These are phyloP conservation scores for Penstemon newberryi DNA, from an alignment of 257 asterid species.

Conservation along the genomic window DNA sequence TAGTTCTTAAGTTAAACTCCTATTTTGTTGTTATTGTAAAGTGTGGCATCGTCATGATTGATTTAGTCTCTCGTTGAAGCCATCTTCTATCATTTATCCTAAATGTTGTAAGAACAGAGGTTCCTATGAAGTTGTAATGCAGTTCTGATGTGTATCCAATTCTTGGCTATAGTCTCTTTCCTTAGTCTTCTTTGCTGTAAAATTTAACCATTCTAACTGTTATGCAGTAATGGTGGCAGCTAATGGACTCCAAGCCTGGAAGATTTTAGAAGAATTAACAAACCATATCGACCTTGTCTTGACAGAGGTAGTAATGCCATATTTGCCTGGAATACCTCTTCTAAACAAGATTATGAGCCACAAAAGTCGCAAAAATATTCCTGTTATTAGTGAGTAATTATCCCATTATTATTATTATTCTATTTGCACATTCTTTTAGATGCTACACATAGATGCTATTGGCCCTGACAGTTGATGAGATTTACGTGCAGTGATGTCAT, in stretches of 20 bases:
- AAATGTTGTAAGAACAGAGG: too few relatives aligned
- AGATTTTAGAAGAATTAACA: slow-evolving; percentile 66
- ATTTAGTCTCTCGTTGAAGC: too few relatives aligned
- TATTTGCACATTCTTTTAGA: background rate
- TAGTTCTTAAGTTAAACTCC: too few relatives aligned
- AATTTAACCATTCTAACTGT: slow-evolving; percentile 12
- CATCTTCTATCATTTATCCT: too few relatives aligned
- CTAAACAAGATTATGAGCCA: slow-evolving; percentile 84
- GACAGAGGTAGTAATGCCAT: slow-evolving; percentile 81
- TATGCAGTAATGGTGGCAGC: slow-evolving; percentile 73
- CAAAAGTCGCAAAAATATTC: slow-evolving; percentile 71
- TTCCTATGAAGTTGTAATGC: too few relatives aligned
- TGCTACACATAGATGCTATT: slow-evolving; percentile 13
- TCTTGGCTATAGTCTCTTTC: background rate
- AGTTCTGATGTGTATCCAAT: background rate
- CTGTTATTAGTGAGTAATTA: slow-evolving; percentile 77
- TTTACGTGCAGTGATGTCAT: slow-evolving; percentile 89
- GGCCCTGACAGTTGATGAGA: slow-evolving; percentile 31
- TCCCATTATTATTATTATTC: slow-evolving; percentile 9
- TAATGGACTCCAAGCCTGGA: slow-evolving; percentile 90
- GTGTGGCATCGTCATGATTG: too few relatives aligned
- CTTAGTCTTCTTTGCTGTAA: background rate
- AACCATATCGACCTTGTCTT: slow-evolving; percentile 76
- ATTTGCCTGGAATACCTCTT: slow-evolving; percentile 75
- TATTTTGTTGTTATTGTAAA: too few relatives aligned